phyloP scores from a whole-genome alignment of 306 rosid genomes.

The Ammopiptanthus mongolicus region DNA sequence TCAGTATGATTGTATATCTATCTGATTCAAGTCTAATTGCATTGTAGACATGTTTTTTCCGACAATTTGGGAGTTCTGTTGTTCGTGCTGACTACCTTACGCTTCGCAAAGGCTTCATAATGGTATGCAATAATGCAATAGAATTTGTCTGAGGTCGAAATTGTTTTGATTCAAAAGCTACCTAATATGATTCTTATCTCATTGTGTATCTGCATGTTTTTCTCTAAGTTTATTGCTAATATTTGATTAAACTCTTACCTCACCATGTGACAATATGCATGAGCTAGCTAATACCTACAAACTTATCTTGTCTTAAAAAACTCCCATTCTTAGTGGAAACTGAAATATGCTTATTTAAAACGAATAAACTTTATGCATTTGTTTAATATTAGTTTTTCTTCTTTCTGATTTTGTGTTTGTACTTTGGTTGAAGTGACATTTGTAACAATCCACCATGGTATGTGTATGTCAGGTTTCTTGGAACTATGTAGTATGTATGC shows the following conservation, averaged over 20 bases:
- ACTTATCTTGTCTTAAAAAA: neutral
- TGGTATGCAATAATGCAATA: constrained; percentile 46
- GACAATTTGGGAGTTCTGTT: constrained; percentile 88
- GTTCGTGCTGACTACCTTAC: constrained; percentile 86
- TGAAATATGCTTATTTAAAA: neutral
- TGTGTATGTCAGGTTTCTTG: constrained; percentile 5
- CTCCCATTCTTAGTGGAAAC: neutral
- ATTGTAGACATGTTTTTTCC: constrained; percentile 81
- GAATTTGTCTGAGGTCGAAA: neutral
- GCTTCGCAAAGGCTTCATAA: constrained; percentile 89
- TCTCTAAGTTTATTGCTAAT: neutral
- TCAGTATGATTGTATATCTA: neutral
- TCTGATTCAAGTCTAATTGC: constrained; percentile 18
- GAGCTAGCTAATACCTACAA: neutral
- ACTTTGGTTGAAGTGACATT: neutral
- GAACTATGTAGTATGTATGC: neutral
- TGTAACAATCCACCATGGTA: neutral
- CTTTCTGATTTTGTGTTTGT: neutral
- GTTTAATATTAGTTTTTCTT: neutral
- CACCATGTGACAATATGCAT: neutral
- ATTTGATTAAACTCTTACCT: neutral
- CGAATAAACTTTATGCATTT: neutral
- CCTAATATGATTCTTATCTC: constrained; percentile 1
- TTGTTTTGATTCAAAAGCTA: constrained; percentile 12
- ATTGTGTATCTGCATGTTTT: neutral